Evolutionary conservation across 139 green algal genomes (phyloP), one percentile per base, ranked within the genome.

Genomic region (Closterium sp.): DNA sequence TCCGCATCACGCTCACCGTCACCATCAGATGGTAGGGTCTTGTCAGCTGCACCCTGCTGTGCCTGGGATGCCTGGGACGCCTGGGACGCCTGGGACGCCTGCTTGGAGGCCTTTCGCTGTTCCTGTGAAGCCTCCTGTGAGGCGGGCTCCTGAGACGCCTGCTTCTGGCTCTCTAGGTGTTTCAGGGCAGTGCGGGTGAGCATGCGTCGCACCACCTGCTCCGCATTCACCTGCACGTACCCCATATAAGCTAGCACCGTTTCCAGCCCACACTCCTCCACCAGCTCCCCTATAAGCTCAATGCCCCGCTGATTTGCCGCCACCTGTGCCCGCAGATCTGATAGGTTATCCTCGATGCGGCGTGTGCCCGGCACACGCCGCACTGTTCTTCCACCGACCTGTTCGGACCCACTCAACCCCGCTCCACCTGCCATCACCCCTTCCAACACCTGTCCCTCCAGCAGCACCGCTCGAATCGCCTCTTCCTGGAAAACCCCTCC

Each of bases 271-370:
- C 97, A 97, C 94, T 98, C 96, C 10, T 91, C 34, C 32, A 99
- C 98, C 3, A 99, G 95, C 30, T 97, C 96, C 1, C 92, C 85
- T 42, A 99, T 97, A 31, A 99, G 95, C 31, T 92, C 85, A 28
- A 99, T 99, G 91, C 98, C 98, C 62, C 96, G 95, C 10, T 96
- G 97, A 95, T 99, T 99, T 89, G 98, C 98, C 0, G 98, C 98
- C 24, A 99, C 97, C 96, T 99, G 98, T 9, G 98, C 98, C 85
- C 97, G 97, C 9, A 99, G 95, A 94, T 99, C 98, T 0, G 95
- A 97, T 32, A 99, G 93, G 95, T 99, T 99, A 95, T 99, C 98
- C 1, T 79, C 86, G 38, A 99, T 94, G 90, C 97, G 97, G 42
- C 98, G 95, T 0, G 97, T 98, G 91, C 97, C 97, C 50, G 92